Conservation (phyloP, 2,329 filamentous ascomycete genomes). For the Botrytis hyacinthi region DNA sequence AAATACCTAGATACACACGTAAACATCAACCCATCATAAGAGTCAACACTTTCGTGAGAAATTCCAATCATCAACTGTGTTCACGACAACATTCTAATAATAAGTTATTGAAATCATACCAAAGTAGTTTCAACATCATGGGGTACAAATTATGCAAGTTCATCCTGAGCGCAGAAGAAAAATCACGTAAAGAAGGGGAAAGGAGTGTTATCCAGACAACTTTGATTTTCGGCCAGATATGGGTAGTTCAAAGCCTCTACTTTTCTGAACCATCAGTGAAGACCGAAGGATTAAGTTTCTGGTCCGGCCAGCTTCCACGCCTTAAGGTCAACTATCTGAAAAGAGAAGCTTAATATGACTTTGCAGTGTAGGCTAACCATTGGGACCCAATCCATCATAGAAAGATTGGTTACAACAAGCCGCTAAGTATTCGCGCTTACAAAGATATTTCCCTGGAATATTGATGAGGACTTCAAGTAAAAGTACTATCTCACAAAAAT, state of each 20-base stretch:
- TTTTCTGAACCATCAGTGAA: not conserved
- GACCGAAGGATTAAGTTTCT: not conserved
- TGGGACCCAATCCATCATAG: too few relatives aligned
- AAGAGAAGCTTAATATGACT: not conserved
- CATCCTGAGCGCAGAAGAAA: not conserved
- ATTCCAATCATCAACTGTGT: not conserved
- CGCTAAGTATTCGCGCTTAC: not conserved
- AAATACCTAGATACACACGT: not conserved
- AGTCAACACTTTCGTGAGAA: not conserved
- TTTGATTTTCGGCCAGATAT: not conserved
- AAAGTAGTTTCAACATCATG: not conserved
- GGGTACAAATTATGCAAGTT: not conserved
- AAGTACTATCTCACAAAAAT: not conserved
- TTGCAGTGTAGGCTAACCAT: not conserved
- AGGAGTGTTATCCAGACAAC: not conserved
- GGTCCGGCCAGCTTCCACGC: not conserved
- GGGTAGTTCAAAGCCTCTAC: not conserved
- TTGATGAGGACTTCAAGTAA: not conserved
- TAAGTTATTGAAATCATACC: not conserved
- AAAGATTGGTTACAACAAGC: not conserved
- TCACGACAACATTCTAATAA: not conserved
- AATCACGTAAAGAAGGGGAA: not conserved
- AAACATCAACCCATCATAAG: not conserved
- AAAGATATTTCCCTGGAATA: too few relatives aligned
- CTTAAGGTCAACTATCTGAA: not conserved